Conservation (phyloP, 2,329 filamentous ascomycete genomes). For the Diplodia seriata region DNA sequence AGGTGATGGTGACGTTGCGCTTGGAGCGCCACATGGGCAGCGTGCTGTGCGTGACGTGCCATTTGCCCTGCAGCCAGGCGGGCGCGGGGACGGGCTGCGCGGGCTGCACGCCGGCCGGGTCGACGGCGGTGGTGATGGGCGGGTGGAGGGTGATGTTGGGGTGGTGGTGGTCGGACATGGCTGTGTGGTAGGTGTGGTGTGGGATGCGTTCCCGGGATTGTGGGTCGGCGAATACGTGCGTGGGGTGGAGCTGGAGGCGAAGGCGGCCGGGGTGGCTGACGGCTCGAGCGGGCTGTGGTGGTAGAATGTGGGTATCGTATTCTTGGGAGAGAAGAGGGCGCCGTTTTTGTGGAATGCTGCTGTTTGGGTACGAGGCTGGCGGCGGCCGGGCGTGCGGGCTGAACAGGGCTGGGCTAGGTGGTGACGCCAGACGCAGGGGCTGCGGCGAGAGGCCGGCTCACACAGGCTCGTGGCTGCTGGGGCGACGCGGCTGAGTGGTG, state of each 20-base stretch:
- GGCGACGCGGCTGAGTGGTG: background rate
- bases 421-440: constrained; percentile 3
- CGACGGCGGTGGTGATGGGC: constrained; percentile 24
- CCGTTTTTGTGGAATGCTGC: background rate
- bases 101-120: background rate
- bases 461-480: background rate
- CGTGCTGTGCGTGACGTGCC: constrained; percentile 50
- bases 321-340: background rate
- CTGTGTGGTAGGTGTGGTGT: background rate
- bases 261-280: no score
- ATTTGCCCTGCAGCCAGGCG: constrained; percentile 43
- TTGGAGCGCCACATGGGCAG: constrained; percentile 76
- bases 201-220: no score
- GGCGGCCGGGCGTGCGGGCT: background rate
- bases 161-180: constrained; percentile 12
- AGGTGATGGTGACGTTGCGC: constrained; percentile 81
- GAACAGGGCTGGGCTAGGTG: background rate
- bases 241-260: background rate
- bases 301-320: background rate
- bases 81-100: constrained; percentile 45
- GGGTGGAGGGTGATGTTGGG: constrained; percentile 31
- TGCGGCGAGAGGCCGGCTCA: background rate
- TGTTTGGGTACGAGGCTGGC: background rate
- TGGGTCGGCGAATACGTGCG: background rate
- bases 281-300: background rate